Evolutionary conservation across 495 filamentous ascomycete species (phyloP).

Genomic region (Penicillium robsamsonii): DNA sequence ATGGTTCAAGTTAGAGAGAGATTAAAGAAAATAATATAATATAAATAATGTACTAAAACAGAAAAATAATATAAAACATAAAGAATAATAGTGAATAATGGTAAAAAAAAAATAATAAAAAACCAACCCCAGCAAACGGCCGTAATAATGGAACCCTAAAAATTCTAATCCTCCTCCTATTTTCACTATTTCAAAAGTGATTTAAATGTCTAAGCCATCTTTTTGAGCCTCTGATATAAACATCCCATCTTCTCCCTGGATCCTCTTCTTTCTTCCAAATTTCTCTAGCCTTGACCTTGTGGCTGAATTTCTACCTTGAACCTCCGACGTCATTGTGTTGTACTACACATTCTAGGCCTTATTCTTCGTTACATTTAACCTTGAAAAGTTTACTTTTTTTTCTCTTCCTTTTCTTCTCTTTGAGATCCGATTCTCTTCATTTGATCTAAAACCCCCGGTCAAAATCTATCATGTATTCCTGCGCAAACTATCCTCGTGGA

Average conservation of each 20-base stretch:
- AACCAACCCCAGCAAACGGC: conserved; percentile 25
- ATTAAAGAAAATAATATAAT: conserved; percentile 12
- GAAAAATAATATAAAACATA: conserved; percentile 1
- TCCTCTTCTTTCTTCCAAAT: conserved; percentile 1
- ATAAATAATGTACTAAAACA: background rate
- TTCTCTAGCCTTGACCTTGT: background rate
- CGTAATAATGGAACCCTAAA: conserved; percentile 31
- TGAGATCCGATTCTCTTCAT: conserved; percentile 6
- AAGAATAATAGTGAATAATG: conserved; percentile 8
- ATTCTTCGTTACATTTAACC: conserved; percentile 9
- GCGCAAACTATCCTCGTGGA: conserved; percentile 51
- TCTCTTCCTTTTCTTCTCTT: background rate
- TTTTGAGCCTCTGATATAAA: conserved; percentile 30
- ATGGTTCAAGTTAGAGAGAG: conserved; percentile 9
- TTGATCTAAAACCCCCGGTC: background rate
- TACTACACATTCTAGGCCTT: conserved; percentile 11
- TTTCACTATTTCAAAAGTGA: conserved; percentile 1
- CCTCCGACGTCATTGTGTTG: conserved; percentile 14
- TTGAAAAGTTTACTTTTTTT: conserved; percentile 3
- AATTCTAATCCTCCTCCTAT: conserved; percentile 17
- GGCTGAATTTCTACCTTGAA: conserved; percentile 4
- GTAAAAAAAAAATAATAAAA: conserved; percentile 9
- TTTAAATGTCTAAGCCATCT: conserved; percentile 11
- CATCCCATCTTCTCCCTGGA: conserved; percentile 11
- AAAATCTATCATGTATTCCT: conserved; percentile 44